Evolutionary conservation across 306 rosid species (phyloP).

Genomic region (Cicer arietinum): DNA sequence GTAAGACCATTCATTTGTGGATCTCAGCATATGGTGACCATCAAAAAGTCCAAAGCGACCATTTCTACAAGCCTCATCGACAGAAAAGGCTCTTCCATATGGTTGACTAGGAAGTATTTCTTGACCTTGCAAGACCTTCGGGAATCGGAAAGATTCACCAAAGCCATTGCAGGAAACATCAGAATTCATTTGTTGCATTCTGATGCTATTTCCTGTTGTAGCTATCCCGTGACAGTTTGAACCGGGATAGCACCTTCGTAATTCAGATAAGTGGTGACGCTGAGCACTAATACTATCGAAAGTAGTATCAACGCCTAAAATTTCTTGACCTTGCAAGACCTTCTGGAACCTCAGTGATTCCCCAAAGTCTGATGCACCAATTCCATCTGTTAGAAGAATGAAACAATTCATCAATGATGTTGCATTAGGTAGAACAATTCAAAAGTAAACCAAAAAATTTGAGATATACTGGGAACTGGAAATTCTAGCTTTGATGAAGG

Average conservation of each 20-base stretch:
- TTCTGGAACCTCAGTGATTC: slow-evolving; percentile 88
- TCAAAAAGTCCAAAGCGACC: slow-evolving; percentile 63
- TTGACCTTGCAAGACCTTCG: slow-evolving; percentile 99
- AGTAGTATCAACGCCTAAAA: slow-evolving; percentile 66
- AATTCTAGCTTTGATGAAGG: slow-evolving; percentile 67
- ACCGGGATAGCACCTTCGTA: slow-evolving; percentile 73
- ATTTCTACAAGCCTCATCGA: slow-evolving; percentile 56
- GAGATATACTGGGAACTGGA: slow-evolving; percentile 71
- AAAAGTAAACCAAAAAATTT: background rate
- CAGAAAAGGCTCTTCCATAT: slow-evolving; percentile 62
- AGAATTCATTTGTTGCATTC: slow-evolving; percentile 58
- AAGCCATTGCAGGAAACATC: slow-evolving; percentile 71
- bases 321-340: slow-evolving; percentile 99
- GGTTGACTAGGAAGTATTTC: slow-evolving; percentile 82
- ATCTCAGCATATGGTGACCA: slow-evolving; percentile 55
- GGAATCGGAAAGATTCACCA: slow-evolving; percentile 77
- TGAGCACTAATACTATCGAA: slow-evolving; percentile 57
- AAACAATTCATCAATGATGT: slow-evolving; percentile 17
- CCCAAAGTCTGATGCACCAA: slow-evolving; percentile 87
- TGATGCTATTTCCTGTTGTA: slow-evolving; percentile 59
- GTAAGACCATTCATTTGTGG: slow-evolving; percentile 67
- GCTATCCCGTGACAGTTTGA: slow-evolving; percentile 58
- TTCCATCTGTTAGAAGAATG: slow-evolving; percentile 63
- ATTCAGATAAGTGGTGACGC: slow-evolving; percentile 60
- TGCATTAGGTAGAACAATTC: background rate